Evolutionary conservation across 306 rosid species (phyloP).

Genomic region (Trifolium dubium): DNA sequence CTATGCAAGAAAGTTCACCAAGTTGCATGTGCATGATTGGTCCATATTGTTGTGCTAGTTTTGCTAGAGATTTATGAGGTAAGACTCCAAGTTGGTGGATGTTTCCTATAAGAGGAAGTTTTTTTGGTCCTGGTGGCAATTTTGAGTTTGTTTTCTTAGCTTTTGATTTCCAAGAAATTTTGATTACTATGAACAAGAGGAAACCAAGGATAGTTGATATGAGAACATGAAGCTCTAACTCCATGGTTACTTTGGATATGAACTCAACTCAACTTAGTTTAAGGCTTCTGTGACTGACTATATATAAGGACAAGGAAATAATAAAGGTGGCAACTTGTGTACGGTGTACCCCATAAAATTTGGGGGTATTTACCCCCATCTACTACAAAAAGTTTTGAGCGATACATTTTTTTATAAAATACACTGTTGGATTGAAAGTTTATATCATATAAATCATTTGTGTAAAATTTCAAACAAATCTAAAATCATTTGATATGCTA

Average conservation of each 20-base stretch:
- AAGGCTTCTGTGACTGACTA: neutral
- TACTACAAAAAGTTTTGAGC: too few relatives aligned
- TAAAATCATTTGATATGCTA: too few relatives aligned
- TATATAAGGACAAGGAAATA: neutral
- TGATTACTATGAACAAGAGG: conserved; percentile 2
- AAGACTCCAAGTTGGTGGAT: conserved; percentile 4
- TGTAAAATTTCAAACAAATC: too few relatives aligned
- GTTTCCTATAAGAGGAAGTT: conserved; percentile 8
- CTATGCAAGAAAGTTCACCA: conserved; percentile 9
- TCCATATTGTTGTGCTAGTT: neutral
- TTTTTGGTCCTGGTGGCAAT: conserved; percentile 10
- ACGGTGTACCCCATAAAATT: too few relatives aligned
- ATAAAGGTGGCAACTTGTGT: too few relatives aligned
- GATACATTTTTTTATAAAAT: too few relatives aligned
- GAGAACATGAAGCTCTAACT: neutral
- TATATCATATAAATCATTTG: too few relatives aligned
- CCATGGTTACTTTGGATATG: neutral
- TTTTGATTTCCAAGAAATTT: neutral
- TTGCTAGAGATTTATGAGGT: neutral
- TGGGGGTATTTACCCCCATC: too few relatives aligned
- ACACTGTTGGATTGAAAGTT: too few relatives aligned
- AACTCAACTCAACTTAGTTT: neutral
- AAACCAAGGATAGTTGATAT: neutral
- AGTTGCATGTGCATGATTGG: conserved; percentile 4
- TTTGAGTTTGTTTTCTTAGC: neutral